A percentile compares a stretch with the other conserved stretches of the same genome.
Conservation (phyloP, 108 stramenopile species). For the Mayamaea pseudoterrestris region DNA sequence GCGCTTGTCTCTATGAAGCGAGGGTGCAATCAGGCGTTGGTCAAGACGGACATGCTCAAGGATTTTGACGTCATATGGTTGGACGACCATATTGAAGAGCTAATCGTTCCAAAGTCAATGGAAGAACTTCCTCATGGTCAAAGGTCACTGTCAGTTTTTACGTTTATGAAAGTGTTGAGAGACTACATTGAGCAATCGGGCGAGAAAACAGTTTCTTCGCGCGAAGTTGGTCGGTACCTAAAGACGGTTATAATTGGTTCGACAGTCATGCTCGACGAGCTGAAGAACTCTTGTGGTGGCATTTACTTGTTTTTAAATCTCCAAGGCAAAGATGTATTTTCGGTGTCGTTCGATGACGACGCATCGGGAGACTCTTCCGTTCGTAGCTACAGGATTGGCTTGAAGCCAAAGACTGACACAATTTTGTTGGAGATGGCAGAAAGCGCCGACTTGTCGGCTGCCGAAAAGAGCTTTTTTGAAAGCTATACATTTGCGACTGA, state of each 20-base stretch:
- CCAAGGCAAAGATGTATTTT: too few relatives aligned
- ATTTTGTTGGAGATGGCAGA: too few relatives aligned
- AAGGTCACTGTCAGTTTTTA: neutral
- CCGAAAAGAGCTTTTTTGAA: conserved; percentile 34
- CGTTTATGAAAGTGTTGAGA: conserved; percentile 47
- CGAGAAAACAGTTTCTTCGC: conserved; percentile 29
- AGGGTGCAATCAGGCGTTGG: conserved; percentile 49
- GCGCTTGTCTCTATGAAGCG: conserved; percentile 48
- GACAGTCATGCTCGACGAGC: conserved; percentile 36
- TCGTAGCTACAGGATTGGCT: conserved; percentile 23
- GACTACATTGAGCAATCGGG: conserved; percentile 50
- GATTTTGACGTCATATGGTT: conserved; percentile 68
- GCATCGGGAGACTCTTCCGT: conserved; percentile 18
- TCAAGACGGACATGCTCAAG: conserved; percentile 53
- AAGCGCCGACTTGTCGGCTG: conserved; percentile 17
- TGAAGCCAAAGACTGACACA: conserved; percentile 1
- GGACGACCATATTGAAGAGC: conserved; percentile 55
- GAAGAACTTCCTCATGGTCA: neutral
- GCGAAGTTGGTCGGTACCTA: conserved; percentile 61
- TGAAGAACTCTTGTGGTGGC: conserved; percentile 50
- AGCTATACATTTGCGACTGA: conserved; percentile 3
- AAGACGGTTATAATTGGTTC: conserved; percentile 40
- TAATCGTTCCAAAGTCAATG: conserved; percentile 22
- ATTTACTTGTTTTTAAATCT: conserved; percentile 38
- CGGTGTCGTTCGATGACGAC: neutral